Evolutionary conservation across 2,329 filamentous ascomycete species (phyloP), one percentile per base, ranked within the genome.

Genomic region (Aspergillus fumigatus): DNA sequence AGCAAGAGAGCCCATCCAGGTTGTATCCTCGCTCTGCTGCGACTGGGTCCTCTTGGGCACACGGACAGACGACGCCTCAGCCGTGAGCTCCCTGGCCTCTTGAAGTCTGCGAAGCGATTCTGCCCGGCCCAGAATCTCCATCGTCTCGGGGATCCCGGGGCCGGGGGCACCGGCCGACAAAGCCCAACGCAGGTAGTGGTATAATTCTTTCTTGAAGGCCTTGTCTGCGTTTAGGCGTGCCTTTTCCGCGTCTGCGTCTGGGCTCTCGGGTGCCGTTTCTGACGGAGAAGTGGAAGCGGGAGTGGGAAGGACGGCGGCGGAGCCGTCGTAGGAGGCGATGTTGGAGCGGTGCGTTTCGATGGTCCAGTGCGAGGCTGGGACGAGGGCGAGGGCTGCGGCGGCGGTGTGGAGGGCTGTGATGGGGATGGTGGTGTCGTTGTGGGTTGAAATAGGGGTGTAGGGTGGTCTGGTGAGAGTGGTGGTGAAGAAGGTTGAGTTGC

Each of bases 401-500:
- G 75, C 75, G 19, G 75, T 77, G 58, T 77, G 74, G n/a, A 79
- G 69, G 11, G 72, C 62, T 48, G 66, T 63, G n/a, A 77, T 64
- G 14, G 71, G 73, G 47, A 68, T 67, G 55, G 55, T 56, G 38
- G 55, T 54, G 49, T 52, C 23, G 50, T 32, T 58, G 9, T 68
- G 55, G 47, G 62, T 54, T 41, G 62, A 47, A 27, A 52, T 49
- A 8, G 65, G 57, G 23, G 52, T 55, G 63, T 73, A 71, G 26
- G 61, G 32, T 43, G 64, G 55, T 51, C 70, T 60, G 43, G 62
- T 48, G 27, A 74, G 52, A 48, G 65, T 48, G 62, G 74, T 66
- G 1, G 70, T 71, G 70, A 88, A 87, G 71, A 89, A 84, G 65
- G 84, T 82, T 27, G 72, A 68, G 67, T 85, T 84, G 35, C 81